phyloP scores from a whole-genome alignment of 164 flowering plant species.

The Macadamia integrifolia region DNA sequence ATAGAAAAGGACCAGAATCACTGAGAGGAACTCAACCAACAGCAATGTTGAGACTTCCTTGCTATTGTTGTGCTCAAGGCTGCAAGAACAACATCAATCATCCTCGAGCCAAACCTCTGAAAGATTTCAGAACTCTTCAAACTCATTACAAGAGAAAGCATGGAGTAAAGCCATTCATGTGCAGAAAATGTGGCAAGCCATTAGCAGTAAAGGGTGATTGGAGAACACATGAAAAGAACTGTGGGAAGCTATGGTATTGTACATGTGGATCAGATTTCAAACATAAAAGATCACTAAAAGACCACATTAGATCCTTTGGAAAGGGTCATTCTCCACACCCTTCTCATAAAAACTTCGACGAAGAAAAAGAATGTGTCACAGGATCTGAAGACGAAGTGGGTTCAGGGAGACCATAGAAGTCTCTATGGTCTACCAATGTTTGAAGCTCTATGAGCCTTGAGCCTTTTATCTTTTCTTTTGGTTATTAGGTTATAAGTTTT shows the following conservation, averaged over 20 bases:
- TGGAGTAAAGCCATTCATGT: constrained; percentile 14
- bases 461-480: neutral
- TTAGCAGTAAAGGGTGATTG: constrained; percentile 13
- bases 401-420: constrained; percentile 5
- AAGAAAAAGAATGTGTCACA: constrained; percentile 1
- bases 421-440: neutral
- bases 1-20: neutral
- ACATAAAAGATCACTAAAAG: constrained; percentile 12
- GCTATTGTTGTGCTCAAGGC: constrained; percentile 1
- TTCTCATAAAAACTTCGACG: constrained; percentile 27
- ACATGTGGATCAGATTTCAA: constrained; percentile 13
- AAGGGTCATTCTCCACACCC: constrained; percentile 38
- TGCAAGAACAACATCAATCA: constrained; percentile 2
- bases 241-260: constrained; percentile 14
- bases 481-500: neutral
- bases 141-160: constrained; percentile 17
- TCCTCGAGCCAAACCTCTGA: constrained; percentile 4
- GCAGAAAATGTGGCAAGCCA: constrained; percentile 12
- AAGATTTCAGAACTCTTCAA: constrained; percentile 15
- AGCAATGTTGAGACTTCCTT: neutral
- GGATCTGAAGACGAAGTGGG: constrained; percentile 9
- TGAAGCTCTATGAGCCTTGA: neutral
- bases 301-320: constrained; percentile 10
- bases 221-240: constrained; percentile 15
- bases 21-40: neutral